Conservation (phyloP, 176 grass and related monocot species). For the Secale cereale region DNA sequence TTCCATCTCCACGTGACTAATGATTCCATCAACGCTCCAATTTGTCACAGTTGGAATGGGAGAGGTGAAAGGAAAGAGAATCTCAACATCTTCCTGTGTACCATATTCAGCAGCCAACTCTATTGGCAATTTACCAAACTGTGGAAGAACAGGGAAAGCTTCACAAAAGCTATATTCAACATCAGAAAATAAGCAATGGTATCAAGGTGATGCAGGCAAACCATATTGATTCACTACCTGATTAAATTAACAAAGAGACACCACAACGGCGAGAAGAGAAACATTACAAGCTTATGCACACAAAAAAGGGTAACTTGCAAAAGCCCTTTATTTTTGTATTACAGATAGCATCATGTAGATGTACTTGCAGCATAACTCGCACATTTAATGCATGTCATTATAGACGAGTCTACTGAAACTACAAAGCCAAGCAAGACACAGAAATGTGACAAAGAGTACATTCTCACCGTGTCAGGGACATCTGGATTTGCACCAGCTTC, state of each 20-base stretch:
- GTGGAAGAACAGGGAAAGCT: background rate
- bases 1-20: background rate
- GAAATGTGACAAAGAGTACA: background rate
- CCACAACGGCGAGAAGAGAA: background rate
- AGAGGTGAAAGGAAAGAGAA: constrained; percentile 32
- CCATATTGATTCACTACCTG: background rate
- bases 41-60: background rate
- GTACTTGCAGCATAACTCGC: background rate
- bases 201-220: background rate
- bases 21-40: background rate
- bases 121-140: background rate
- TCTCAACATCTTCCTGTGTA: constrained; percentile 26
- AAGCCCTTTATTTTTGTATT: background rate
- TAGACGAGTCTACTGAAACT: background rate
- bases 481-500: background rate
- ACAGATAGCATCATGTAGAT: background rate
- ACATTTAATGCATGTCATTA: background rate
- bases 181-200: background rate
- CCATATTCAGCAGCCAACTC: constrained; percentile 25
- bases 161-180: background rate
- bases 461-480: background rate
- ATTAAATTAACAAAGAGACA: background rate
- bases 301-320: background rate
- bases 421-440: background rate
- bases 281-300: background rate